phyloP scores from a whole-genome alignment of 495 filamentous ascomycete genomes.

The Penicillium canescens region DNA sequence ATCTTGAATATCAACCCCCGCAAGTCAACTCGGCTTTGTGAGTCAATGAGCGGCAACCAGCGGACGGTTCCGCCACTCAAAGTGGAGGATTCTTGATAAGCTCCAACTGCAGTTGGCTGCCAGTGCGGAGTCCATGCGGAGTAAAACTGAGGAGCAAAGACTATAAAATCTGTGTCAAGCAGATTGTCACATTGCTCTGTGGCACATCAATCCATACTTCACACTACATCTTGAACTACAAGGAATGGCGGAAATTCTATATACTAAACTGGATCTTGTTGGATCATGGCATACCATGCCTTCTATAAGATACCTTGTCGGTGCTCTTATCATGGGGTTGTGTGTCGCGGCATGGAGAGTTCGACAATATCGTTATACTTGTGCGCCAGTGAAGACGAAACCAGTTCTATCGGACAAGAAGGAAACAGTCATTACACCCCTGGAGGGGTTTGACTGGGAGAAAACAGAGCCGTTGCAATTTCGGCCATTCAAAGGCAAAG shows the following conservation, averaged over 20 bases:
- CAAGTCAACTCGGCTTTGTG: background rate
- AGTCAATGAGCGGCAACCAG: conserved; percentile 2
- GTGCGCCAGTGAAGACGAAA: background rate
- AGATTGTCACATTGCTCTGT: too few species aligned
- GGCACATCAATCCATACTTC: background rate
- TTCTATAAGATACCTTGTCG: background rate
- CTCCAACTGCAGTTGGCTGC: background rate
- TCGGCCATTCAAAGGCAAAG: conserved; percentile 60
- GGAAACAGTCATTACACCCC: conserved; percentile 47
- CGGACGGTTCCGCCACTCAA: conserved; percentile 11
- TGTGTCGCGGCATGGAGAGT: background rate
- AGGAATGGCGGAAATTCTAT: background rate
- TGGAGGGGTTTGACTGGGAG: conserved; percentile 60
- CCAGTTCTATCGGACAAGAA: background rate
- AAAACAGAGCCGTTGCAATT: conserved; percentile 59
- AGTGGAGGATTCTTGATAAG: conserved; percentile 5
- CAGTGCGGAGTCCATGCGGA: conserved; percentile 10
- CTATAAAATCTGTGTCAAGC: too few species aligned
- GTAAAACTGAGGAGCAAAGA: background rate
- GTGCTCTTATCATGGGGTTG: background rate
- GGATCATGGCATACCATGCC: background rate
- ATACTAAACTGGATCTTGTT: background rate
- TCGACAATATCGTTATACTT: background rate
- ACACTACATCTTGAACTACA: background rate
- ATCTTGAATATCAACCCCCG: background rate